phyloP scores from a whole-genome alignment of 1,284 basidiomycete genomes.

The Trichosporon ovoides region DNA sequence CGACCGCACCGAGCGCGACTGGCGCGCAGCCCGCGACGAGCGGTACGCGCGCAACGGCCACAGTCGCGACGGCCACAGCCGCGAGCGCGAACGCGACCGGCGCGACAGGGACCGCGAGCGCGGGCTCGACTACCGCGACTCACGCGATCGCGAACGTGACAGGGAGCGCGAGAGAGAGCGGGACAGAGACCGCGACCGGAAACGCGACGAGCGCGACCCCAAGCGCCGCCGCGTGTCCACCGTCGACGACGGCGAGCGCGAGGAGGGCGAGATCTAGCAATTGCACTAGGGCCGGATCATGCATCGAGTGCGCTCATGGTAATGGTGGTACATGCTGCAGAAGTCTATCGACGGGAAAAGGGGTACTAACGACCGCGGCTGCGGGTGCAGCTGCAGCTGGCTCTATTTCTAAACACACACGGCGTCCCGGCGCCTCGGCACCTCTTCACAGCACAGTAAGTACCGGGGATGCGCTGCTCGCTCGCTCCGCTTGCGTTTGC shows the following conservation, averaged over 20 bases:
- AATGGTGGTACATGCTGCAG: conserved; percentile 9
- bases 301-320: neutral
- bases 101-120: conserved; percentile 19
- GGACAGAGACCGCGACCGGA: conserved; percentile 19
- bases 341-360: neutral
- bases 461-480: neutral
- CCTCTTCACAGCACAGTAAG: neutral
- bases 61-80: conserved; percentile 7
- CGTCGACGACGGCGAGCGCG: conserved; percentile 9
- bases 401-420: neutral
- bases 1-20: conserved; percentile 14
- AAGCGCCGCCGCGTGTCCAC: conserved; percentile 23
- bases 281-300: neutral
- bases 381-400: neutral
- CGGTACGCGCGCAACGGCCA: conserved; percentile 17
- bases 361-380: neutral
- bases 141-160: conserved; percentile 49
- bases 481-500: neutral
- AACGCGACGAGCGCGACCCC: conserved; percentile 21
- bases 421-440: no score
- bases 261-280: conserved; percentile 22
- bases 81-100: conserved; percentile 22
- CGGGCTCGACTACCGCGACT: conserved; percentile 20
- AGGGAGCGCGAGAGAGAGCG: conserved; percentile 20
- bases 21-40: conserved; percentile 41